A percentile compares a stretch with the other conserved stretches of the same genome.
phyloP scores from a whole-genome alignment of 139 green algal species.

The Tetradesmus obliquus region DNA sequence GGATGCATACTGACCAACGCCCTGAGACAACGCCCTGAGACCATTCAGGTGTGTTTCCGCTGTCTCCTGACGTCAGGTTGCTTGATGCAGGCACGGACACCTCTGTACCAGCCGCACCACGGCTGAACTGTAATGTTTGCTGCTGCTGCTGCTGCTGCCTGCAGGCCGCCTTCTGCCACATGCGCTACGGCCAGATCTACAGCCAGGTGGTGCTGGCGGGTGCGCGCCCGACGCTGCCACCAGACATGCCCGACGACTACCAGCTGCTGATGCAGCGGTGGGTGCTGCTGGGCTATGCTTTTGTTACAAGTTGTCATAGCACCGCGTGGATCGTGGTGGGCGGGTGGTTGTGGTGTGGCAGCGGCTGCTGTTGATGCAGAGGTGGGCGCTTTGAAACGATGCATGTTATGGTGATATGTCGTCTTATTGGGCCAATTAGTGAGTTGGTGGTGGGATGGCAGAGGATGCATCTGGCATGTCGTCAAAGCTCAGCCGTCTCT shows the following conservation, averaged over 20 bases:
- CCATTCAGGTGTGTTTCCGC: no score
- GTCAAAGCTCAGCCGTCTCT: no score
- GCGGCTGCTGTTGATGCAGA: background rate
- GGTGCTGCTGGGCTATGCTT: background rate
- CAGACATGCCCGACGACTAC: conserved; percentile 32
- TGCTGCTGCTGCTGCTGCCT: background rate
- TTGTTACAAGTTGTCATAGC: background rate
- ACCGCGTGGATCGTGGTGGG: background rate
- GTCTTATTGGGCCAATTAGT: background rate
- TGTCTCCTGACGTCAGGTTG: no score
- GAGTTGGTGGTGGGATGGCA: background rate
- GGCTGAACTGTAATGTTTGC: background rate
- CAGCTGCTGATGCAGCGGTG: conserved; percentile 13
- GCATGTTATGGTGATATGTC: background rate
- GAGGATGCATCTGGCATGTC: background rate
- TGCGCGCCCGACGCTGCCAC: background rate
- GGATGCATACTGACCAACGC: no score
- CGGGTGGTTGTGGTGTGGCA: background rate
- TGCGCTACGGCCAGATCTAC: conserved; percentile 30
- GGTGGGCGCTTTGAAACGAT: background rate
- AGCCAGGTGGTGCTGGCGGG: conserved; percentile 14
- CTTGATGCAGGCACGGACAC: no score
- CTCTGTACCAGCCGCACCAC: background rate
- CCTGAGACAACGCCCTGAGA: no score
- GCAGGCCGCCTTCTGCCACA: background rate